Evolutionary conservation across 2,329 filamentous ascomycete species (phyloP), one percentile per base, ranked within the genome.

Genomic region (Fusarium neocosmosporiellum): DNA sequence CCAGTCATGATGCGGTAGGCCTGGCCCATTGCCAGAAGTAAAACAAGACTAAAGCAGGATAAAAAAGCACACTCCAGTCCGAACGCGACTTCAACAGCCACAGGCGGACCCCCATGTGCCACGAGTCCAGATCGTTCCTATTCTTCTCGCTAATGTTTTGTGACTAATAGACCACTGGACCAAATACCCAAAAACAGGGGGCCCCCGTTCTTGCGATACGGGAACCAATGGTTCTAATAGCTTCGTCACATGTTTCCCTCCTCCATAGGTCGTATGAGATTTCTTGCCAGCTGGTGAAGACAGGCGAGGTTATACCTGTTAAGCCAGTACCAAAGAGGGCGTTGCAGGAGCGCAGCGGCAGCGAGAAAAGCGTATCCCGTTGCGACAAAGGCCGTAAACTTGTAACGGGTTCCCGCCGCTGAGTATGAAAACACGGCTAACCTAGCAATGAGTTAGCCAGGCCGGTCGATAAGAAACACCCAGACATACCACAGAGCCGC

Each of bases 331-430:
- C 10, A 3, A 22, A 43, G 20, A 43, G 37, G n/a, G 5, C 0
- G 4, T 2, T 13, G 4, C 4, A 2, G 3, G 37, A 41, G 9
- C 5, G 0, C 4, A 16, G 10, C 37, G 18, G n/a, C 18, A 13
- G n/a, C 9, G 18, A 6, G 0, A 5, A 5, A 5, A 22, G 20
- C n/a, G 5, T 0, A 11, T 22, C 4, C 1, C n/a, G 1, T 7
- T 41, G 3, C 9, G n/a, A 41, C 1, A 10, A 5, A 1, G 16
- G 24, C 24, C 16, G 8, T 2, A 31, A 1, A 4, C 10, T 50
- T 6, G 27, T 5, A n/a, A 27, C 27, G 46, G 46, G 31, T n/a
- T 29, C 2, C n/a, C 10, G 18, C 6, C 2, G n/a, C 37, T 20
- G n/a, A 41, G 5, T 13, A 6, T n/a, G 4, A 22, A 20, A 4